Evolutionary conservation across 2,329 filamentous ascomycete species (phyloP), one percentile per base, ranked within the genome.

Genomic region (Berkeleyomyces rouxiae): DNA sequence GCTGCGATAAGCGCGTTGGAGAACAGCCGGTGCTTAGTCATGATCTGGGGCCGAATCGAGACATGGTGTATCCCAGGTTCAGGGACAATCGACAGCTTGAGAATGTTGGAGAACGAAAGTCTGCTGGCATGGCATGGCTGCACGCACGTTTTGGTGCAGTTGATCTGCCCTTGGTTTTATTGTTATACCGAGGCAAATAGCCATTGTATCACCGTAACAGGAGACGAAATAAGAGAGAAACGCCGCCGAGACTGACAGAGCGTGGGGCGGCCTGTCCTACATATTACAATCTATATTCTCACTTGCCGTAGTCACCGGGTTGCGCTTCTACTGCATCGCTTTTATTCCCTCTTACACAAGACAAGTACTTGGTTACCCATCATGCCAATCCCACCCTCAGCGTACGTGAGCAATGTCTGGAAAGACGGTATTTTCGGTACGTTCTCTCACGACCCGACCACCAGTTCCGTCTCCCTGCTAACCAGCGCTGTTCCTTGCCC

Each of bases 351-450:
- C 40, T 44, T 10, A 37, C 44, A 42, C 42, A 23, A 31, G 11
- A 3, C 43, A 46, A 13, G 4, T 4, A 37, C 33, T 33, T 36
- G 16, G n/a, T 5, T 36, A 31, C 51, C 9, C 10, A 57, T 33
- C 55, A 91, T 90, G 87, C 74, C 86, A 40, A 72, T 90, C 59
- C 80, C 86, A 6, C 84, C 84, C 68, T 85, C 84, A 61, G 79
- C 88, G 65, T 95, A 90, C 70, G 72, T 96, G 67, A 95, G 88
- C 73, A 79, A 84, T 64, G 83, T 90, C 68, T 96, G 91, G 90
- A 85, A 80, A 68, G 87, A 95, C 74, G 88, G 86, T 67, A 86
- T 96, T 66, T 96, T 96, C 72, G 82, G 89, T 93, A 74, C 67
- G 79, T 67, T 42, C 53, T 60, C 36, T 46, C 36, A 51, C 46